phyloP scores from a whole-genome alignment of 2,329 filamentous ascomycete species.

The Arthrobotrys pseudoclavata region DNA sequence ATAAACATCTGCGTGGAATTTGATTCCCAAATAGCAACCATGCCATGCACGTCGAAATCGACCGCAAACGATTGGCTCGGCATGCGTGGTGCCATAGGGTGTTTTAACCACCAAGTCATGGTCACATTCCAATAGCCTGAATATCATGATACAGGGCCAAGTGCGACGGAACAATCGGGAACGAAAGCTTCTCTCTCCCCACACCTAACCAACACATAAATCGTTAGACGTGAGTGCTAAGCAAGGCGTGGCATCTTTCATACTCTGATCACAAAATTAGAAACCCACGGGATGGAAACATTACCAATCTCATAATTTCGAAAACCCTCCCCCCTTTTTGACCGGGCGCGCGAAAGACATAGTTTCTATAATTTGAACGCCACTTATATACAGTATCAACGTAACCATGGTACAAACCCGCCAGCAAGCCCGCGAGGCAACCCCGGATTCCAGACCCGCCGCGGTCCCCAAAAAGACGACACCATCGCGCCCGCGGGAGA shows the following conservation, averaged over 20 bases:
- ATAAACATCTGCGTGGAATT: too few relatives aligned
- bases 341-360: background rate
- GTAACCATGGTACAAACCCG: slow-evolving; percentile 54
- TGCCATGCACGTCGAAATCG: background rate
- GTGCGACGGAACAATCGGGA: slow-evolving; percentile 52
- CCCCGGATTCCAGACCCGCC: slow-evolving; percentile 40
- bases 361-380: background rate
- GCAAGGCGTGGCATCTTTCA: slow-evolving; percentile 25
- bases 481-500: slow-evolving; percentile 33
- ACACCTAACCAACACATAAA: slow-evolving; percentile 45
- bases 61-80: slow-evolving; percentile 4
- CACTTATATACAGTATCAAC: slow-evolving; percentile 12
- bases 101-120: background rate
- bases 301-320: background rate
- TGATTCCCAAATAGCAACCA: too few relatives aligned
- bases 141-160: slow-evolving; percentile 20
- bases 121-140: slow-evolving; percentile 28
- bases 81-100: background rate
- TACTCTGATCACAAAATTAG: slow-evolving; percentile 42
- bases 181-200: slow-evolving; percentile 38
- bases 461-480: slow-evolving; percentile 43
- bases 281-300: background rate
- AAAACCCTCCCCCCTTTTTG: background rate
- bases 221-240: background rate
- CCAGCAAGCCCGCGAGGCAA: slow-evolving; percentile 40